Evolutionary conservation across 768 basidiomycete genomes (phyloP).

Genomic region (Sarcodon sp.): DNA sequence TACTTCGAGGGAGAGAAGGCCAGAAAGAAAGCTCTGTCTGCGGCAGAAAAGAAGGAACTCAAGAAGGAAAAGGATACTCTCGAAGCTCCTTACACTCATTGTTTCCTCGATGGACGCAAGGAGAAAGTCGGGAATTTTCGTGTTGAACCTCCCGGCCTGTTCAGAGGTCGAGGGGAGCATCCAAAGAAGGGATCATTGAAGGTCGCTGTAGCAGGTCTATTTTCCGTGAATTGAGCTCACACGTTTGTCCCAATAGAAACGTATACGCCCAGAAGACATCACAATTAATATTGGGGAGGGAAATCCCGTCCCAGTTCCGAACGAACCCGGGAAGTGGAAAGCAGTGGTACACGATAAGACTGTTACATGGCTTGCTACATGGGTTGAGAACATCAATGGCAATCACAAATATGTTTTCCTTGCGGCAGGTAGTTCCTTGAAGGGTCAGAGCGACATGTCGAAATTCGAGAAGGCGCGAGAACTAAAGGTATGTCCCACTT

Average conservation of each 20-base stretch:
- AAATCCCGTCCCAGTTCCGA: slow-evolving; percentile 69
- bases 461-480: slow-evolving; percentile 99
- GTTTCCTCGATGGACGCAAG: slow-evolving; percentile 89
- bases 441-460: slow-evolving; percentile 94
- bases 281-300: slow-evolving; percentile 85
- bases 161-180: slow-evolving; percentile 96
- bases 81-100: slow-evolving; percentile 77
- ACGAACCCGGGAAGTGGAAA: slow-evolving; percentile 89
- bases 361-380: slow-evolving; percentile 97
- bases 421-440: slow-evolving; percentile 93
- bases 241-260: slow-evolving; percentile 13
- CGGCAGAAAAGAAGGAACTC: slow-evolving; percentile 82
- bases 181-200: slow-evolving; percentile 95
- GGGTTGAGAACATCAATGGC: slow-evolving; percentile 97
- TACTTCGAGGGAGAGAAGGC: slow-evolving; percentile 87
- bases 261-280: slow-evolving; percentile 90
- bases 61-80: slow-evolving; percentile 77
- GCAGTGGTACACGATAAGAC: slow-evolving; percentile 83
- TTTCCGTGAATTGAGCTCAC: neutral
- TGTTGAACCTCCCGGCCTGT: slow-evolving; percentile 96
- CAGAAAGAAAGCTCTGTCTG: slow-evolving; percentile 78
- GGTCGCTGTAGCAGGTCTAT: slow-evolving; percentile 24
- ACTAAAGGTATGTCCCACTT: slow-evolving; percentile 53
- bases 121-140: slow-evolving; percentile 98
- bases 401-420: slow-evolving; percentile 97